Base-by-base conservation (phyloP, 2,329 filamentous ascomycete genomes). In the Clonostachys chloroleuca region DNA sequence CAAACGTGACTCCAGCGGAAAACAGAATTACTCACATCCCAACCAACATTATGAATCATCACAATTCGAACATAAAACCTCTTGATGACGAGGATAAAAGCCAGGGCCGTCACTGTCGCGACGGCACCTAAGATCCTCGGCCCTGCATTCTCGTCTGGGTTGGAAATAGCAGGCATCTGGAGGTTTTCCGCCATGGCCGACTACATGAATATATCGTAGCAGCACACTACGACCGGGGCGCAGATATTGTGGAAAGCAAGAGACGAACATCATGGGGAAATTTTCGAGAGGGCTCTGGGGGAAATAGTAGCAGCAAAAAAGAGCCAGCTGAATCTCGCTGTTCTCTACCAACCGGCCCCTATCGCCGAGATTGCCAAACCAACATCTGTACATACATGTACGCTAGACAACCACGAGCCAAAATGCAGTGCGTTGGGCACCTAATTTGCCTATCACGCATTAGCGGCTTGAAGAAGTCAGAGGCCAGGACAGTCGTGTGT, bases 41-140 rank as follows among this genome's bases (percentile, higher is more conserved):
- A 53, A 3, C 75, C 74, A 41, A 73, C 62, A 30, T 70, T 71
- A 20, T 67, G 72, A 41, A 80, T 64, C 57, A 79, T 68, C 12
- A 58, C 54, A 3, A 67, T 24, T 12, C 77, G 67, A 24, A 78
- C 76, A 48, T 73, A 75, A 34, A 69, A 56, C 33, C 74, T 67
- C n/a, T 69, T 56, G 5, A 65, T 7, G 2, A 75, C 68, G 2
- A 64, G 57, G 10, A 73, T 43, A 0, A 65, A 54, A 2, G 72
- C 67, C 12, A 67, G 40, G 1, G 58, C 55, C 13, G 68, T 66
- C 43, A 74, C 61, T 2, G 65, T 49, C 10, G 67, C 55, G 2
- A 68, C 68, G 12, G 70, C 67, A 2, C 61, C 61, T 12, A 76
- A 56, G n/a, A 77, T 68, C 12, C 59, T 53, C 12, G 54, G 52